Percentiles rank a stretch among this genome's conserved stretches.
Conservation (phyloP, 75 land plant genomes). For the Selaginella tamariscina region DNA sequence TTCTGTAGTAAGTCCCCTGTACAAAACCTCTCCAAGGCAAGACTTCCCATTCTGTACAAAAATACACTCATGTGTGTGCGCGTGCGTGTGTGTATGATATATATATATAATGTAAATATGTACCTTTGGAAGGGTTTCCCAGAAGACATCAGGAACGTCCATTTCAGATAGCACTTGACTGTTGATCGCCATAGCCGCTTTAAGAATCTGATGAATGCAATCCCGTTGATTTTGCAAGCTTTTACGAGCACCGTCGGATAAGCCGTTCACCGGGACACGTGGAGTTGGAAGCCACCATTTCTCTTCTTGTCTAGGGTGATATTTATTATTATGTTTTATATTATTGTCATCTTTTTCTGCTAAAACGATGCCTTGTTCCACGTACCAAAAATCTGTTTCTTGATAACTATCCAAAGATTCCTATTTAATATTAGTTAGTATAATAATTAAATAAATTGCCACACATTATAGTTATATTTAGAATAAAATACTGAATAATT, state of each 20-base stretch:
- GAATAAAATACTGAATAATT: no score
- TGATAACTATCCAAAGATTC: conserved; percentile 51
- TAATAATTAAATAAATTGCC: not conserved
- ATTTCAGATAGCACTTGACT: conserved; percentile 72
- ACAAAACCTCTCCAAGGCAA: no score
- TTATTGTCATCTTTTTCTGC: conserved; percentile 27
- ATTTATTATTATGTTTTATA: conserved; percentile 8
- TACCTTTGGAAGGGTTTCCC: conserved; percentile 83
- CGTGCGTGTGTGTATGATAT: no score
- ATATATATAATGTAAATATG: no score
- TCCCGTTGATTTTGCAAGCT: conserved; percentile 66
- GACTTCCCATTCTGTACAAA: no score
- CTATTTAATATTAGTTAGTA: conserved; percentile 22
- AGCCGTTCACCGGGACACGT: conserved; percentile 78
- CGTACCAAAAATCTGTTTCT: conserved; percentile 75
- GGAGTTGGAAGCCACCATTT: conserved; percentile 92
- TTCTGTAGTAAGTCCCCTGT: no score
- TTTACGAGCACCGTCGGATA: conserved; percentile 49
- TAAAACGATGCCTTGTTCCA: conserved; percentile 36
- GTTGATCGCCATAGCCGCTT: conserved; percentile 87
- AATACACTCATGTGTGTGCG: no score
- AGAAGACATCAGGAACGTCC: conserved; percentile 71
- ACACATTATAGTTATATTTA: no score
- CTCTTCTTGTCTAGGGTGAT: conserved; percentile 43
- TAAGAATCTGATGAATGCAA: conserved; percentile 59